Evolutionary conservation across 2,329 filamentous ascomycete genomes (phyloP).

Genomic region (Phyllosticta capitalensis): DNA sequence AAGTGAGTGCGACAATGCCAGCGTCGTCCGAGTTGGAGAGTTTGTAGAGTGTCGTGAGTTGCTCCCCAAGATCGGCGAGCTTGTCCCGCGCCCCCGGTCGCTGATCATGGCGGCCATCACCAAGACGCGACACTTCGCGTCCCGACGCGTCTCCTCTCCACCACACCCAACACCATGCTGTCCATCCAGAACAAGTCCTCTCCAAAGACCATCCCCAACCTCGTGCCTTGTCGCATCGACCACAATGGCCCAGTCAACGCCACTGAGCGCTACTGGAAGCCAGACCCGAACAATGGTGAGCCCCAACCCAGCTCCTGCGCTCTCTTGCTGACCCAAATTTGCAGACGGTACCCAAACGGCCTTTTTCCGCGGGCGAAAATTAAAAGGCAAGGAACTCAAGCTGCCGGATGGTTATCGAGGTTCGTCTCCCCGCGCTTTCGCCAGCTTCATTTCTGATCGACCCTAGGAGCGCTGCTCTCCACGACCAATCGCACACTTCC

Average conservation of each 20-base stretch:
- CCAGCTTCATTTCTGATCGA: neutral
- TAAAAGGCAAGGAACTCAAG: slow-evolving; percentile 56
- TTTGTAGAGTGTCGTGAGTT: neutral
- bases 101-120: neutral
- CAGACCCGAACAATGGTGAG: slow-evolving; percentile 27
- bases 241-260: slow-evolving; percentile 64
- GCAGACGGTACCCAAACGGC: slow-evolving; percentile 39
- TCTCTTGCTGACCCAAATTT: neutral
- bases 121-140: neutral
- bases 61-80: too few species aligned
- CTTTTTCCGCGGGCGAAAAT: slow-evolving; percentile 72
- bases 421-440: slow-evolving; percentile 13
- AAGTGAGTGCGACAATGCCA: neutral
- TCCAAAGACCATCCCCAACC: slow-evolving; percentile 49
- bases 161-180: slow-evolving; percentile 31
- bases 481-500: slow-evolving; percentile 8
- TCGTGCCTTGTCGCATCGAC: slow-evolving; percentile 72
- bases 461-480: slow-evolving; percentile 14
- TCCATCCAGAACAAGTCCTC: slow-evolving; percentile 27
- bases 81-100: neutral
- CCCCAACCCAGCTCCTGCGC: neutral
- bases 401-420: slow-evolving; percentile 64
- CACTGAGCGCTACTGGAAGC: slow-evolving; percentile 60
- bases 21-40: neutral
- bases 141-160: neutral